phyloP scores from a whole-genome alignment of 1,139 yeast species.

The Suhomyces bolitotheri region DNA sequence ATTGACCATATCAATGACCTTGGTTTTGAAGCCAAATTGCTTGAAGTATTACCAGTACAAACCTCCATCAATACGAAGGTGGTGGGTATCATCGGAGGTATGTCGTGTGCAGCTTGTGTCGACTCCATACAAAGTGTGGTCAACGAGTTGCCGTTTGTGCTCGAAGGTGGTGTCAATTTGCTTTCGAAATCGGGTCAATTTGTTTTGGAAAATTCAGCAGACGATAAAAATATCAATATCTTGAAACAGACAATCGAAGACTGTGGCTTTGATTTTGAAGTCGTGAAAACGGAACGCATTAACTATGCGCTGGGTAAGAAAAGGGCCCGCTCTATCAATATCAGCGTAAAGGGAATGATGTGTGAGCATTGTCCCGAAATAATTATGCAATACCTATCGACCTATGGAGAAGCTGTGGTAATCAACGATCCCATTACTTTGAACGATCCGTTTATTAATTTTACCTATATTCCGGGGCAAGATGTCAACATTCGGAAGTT shows the following conservation, averaged over 20 bases:
- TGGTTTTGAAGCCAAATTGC: constrained; percentile 58
- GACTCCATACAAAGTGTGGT: constrained; percentile 54
- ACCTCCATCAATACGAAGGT: constrained; percentile 50
- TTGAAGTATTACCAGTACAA: constrained; percentile 61
- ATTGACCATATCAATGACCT: constrained; percentile 48
- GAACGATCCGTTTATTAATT: constrained; percentile 55
- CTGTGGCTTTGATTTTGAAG: constrained; percentile 63
- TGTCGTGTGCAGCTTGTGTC: constrained; percentile 74
- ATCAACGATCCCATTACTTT: constrained; percentile 58
- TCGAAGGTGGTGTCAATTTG: constrained; percentile 54
- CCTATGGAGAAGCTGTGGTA: constrained; percentile 59
- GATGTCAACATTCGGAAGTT: constrained; percentile 57
- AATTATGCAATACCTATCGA: constrained; percentile 48
- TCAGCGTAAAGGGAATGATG: constrained; percentile 67
- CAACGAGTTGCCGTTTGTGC: constrained; percentile 51
- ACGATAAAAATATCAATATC: constrained; percentile 28
- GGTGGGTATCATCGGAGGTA: constrained; percentile 67
- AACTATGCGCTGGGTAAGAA: constrained; percentile 48
- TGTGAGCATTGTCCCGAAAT: constrained; percentile 69
- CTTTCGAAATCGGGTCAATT: constrained; percentile 64
- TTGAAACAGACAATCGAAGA: constrained; percentile 58
- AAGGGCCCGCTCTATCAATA: constrained; percentile 54
- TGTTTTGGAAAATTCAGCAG: constrained; percentile 43
- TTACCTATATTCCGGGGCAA: constrained; percentile 62
- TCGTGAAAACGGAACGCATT: constrained; percentile 39